These are phyloP conservation scores for Hygrocybe coccinea DNA, from an alignment of 768 basidiomycete species.

Conservation along the genomic window DNA sequence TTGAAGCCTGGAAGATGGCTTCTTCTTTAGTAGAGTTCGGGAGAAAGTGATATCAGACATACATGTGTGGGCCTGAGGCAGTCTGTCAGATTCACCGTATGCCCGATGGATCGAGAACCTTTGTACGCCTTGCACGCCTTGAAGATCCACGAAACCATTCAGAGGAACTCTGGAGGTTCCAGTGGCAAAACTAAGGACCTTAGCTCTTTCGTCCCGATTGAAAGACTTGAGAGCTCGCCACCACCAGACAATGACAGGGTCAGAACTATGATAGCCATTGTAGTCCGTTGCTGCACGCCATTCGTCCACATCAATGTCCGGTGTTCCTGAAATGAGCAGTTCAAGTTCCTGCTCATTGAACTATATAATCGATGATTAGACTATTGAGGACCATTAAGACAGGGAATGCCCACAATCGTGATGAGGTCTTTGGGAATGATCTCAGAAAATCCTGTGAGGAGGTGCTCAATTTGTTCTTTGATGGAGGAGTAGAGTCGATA, in stretches of 20 bases:
- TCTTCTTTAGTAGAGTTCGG: slow-evolving; percentile 10
- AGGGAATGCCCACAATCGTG: slow-evolving; percentile 62
- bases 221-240: slow-evolving; percentile 98
- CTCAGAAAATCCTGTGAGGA: slow-evolving; percentile 91
- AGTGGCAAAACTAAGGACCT: slow-evolving; percentile 96
- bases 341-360: slow-evolving; percentile 95
- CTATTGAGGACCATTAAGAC: slow-evolving; percentile 4
- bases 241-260: slow-evolving; percentile 98
- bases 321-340: slow-evolving; percentile 90
- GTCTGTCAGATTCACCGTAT: slow-evolving; percentile 77
- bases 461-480: slow-evolving; percentile 89
- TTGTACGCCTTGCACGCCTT: slow-evolving; percentile 90
- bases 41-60: slow-evolving; percentile 25
- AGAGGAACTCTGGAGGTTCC: slow-evolving; percentile 90
- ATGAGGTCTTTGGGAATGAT: slow-evolving; percentile 96
- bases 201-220: slow-evolving; percentile 92
- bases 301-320: slow-evolving; percentile 98
- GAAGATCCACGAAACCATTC: slow-evolving; percentile 91
- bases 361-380: slow-evolving; percentile 34
- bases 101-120: slow-evolving; percentile 95
- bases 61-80: slow-evolving; percentile 91
- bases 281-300: slow-evolving; percentile 92
- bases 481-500: slow-evolving; percentile 92
- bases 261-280: slow-evolving; percentile 79
- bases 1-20: slow-evolving; percentile 64